phyloP scores from a whole-genome alignment of 768 basidiomycete species.

The Tricholoma terreum region DNA sequence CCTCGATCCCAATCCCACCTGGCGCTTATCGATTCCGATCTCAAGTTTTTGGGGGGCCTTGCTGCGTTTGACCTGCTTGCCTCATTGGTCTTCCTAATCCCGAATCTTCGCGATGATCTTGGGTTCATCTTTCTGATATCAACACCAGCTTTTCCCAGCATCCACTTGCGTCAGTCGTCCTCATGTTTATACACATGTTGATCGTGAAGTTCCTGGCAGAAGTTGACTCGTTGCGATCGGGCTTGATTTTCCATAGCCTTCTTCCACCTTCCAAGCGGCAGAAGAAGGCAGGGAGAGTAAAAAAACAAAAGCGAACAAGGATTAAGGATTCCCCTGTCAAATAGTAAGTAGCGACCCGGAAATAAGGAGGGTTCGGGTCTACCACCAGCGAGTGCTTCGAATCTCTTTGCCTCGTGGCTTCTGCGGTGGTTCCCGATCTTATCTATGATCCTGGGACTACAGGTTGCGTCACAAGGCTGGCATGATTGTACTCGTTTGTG shows the following conservation, averaged over 20 bases:
- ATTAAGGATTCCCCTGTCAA: neutral
- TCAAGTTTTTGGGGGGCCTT: conserved; percentile 6
- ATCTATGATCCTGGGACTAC: neutral
- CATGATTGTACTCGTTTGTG: neutral
- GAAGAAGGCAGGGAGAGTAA: neutral
- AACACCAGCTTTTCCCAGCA: conserved; percentile 9
- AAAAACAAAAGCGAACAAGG: neutral
- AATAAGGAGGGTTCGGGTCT: neutral
- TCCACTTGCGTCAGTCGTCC: conserved; percentile 19
- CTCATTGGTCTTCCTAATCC: conserved; percentile 12
- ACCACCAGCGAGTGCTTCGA: neutral
- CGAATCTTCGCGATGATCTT: conserved; percentile 18
- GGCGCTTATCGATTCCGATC: neutral
- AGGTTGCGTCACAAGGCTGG: neutral
- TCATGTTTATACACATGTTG: conserved; percentile 42
- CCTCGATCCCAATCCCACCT: neutral
- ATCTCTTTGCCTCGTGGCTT: neutral
- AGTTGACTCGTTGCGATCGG: conserved; percentile 6
- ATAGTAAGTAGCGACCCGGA: neutral
- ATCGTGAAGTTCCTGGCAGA: conserved; percentile 15
- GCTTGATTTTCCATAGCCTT: conserved; percentile 6
- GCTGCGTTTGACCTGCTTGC: conserved; percentile 6
- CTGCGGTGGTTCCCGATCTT: neutral
- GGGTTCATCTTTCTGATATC: conserved; percentile 20
- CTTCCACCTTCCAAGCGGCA: conserved; percentile 9